phyloP scores from a whole-genome alignment of 768 basidiomycete genomes.

The Galerina sulciceps region DNA sequence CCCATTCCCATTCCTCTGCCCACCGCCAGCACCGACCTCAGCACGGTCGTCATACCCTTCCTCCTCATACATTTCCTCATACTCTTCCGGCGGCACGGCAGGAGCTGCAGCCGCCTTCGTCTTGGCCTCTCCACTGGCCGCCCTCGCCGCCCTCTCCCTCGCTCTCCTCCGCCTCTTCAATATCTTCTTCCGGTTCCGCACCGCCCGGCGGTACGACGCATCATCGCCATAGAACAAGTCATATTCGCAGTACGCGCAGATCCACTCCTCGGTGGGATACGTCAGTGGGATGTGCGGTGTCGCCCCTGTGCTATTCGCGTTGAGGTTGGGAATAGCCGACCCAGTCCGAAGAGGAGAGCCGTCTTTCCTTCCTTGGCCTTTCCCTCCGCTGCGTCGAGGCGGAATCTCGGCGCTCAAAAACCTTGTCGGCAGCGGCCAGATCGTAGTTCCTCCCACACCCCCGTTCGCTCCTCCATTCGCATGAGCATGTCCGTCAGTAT shows the following conservation, averaged over 20 bases:
- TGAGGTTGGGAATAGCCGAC: background rate
- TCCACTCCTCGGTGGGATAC: constrained; percentile 84
- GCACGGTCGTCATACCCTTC: constrained; percentile 27
- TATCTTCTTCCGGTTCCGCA: constrained; percentile 80
- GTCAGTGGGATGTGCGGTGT: constrained; percentile 37
- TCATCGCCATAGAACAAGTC: constrained; percentile 90
- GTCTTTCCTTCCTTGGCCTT: constrained; percentile 18
- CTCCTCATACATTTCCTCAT: constrained; percentile 17
- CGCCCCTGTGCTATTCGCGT: constrained; percentile 10
- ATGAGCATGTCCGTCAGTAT: constrained; percentile 24
- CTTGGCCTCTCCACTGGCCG: constrained; percentile 39
- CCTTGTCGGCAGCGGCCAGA: constrained; percentile 65
- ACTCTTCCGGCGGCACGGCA: constrained; percentile 21
- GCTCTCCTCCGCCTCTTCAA: constrained; percentile 71
- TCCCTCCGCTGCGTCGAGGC: constrained; percentile 32
- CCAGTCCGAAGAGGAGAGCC: background rate
- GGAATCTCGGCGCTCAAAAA: constrained; percentile 76
- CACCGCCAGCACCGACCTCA: constrained; percentile 24
- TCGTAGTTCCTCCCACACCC: constrained; percentile 41
- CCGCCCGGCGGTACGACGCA: constrained; percentile 60
- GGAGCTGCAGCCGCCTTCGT: constrained; percentile 19
- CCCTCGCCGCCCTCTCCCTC: constrained; percentile 66
- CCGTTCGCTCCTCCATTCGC: constrained; percentile 24
- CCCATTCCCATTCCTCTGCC: constrained; percentile 24
- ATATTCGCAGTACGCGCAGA: constrained; percentile 95